Evolutionary conservation across 805 yeast genomes (phyloP).

Genomic region (Zygoascus tannicola): DNA sequence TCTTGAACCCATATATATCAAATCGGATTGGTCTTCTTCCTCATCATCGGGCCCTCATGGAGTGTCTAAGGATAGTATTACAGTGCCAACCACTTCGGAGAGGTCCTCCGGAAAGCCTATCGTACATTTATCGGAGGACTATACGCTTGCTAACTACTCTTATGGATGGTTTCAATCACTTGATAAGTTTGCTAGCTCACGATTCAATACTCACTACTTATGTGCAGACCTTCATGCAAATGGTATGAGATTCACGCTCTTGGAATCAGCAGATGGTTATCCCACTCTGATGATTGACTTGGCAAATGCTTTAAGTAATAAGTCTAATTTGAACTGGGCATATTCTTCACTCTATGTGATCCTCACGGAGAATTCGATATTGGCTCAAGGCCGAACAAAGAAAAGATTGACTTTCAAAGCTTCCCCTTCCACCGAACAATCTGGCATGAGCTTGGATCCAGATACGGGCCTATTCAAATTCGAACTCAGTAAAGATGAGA

Average conservation of each 20-base stretch:
- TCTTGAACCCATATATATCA: conserved; percentile 18
- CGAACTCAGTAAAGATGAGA: conserved; percentile 4
- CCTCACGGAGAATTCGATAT: conserved; percentile 4
- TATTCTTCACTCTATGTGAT: conserved; percentile 14
- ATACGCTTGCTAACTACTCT: conserved; percentile 15
- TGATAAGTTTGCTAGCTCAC: conserved; percentile 17
- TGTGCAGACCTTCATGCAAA: conserved; percentile 22
- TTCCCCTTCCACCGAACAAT: conserved; percentile 15
- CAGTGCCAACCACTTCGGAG: neutral
- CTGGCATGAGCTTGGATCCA: conserved; percentile 20
- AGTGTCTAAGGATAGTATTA: neutral
- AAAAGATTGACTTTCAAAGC: conserved; percentile 5
- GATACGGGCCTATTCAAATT: conserved; percentile 16
- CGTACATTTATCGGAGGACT: neutral
- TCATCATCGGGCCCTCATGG: neutral
- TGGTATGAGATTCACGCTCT: conserved; percentile 16
- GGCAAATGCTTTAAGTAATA: conserved; percentile 6
- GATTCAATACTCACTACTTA: conserved; percentile 25
- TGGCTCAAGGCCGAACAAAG: conserved; percentile 17
- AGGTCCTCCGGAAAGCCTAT: neutral
- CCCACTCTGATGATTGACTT: conserved; percentile 15
- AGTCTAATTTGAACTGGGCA: conserved; percentile 14
- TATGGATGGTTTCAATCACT: conserved; percentile 23
- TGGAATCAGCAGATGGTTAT: conserved; percentile 6
- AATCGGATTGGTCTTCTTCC: neutral